Evolutionary conservation across 2,329 filamentous ascomycete genomes (phyloP), one percentile per base, ranked within the genome.

Genomic region (Colletotrichum sojae): DNA sequence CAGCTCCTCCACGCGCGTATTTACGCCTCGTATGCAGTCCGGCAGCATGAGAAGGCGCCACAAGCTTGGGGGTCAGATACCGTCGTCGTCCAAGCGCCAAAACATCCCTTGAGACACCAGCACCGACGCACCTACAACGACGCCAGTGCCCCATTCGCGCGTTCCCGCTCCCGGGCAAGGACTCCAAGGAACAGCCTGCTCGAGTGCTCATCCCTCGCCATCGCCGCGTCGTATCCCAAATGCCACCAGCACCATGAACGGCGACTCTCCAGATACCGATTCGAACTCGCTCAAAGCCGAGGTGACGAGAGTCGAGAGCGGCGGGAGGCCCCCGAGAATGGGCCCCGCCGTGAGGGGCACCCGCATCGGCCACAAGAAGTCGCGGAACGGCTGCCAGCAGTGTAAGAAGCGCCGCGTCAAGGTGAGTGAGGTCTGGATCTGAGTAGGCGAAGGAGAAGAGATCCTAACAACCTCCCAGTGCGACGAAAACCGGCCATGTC

Each of bases 331-430:
- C 5, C 18, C 49, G n/a, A 48, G 46, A 18, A 56, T 59, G 43
- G 22, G 31, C 5, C 48, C 61, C 10, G 63, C 46, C 4, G 56
- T 56, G 15, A 48, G 67, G 25, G 67, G 67, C n/a, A 69, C 67
- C 4, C 66, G 66, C 15, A 69, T 69, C 52, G 62, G 67, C 18
- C 67, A 69, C 45, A 69, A 69, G 45, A 69, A 69, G 62, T 69
- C 67, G 49, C 49, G 67, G 18, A 69, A 69, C 20, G 67, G 67
- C 6, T 69, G 67, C 13, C 67, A 69, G 45, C 67, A 69, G 62
- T 69, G 62, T 39, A 69, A 69, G 51, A 69, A 66, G 36, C 67
- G 67, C 15, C 67, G 67, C 18, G 67, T 69, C 51, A 69, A 69
- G 62, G 67, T 69, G 31, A 69, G 67, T 60, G 13, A 43, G 13